Percentiles rank a stretch among this genome's conserved stretches.
phyloP scores from a whole-genome alignment of 768 basidiomycete genomes.

The Kwoniella dejecticola region DNA sequence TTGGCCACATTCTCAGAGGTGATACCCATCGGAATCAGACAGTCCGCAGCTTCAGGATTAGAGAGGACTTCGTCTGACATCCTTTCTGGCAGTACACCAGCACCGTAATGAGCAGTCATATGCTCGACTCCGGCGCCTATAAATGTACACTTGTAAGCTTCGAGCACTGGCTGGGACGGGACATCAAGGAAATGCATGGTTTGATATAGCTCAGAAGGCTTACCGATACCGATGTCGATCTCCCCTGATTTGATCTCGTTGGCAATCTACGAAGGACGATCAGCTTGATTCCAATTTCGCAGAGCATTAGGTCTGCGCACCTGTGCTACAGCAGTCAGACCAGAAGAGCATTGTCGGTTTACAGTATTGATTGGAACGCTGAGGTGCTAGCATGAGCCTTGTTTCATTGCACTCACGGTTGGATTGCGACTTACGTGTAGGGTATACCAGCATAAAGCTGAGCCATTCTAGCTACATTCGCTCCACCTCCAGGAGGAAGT shows the following conservation, averaged over 20 bases:
- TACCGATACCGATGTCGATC: constrained; percentile 81
- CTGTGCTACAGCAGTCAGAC: constrained; percentile 85
- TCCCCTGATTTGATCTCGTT: constrained; percentile 82
- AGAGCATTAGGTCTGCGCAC: constrained; percentile 13
- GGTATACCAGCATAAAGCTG: constrained; percentile 88
- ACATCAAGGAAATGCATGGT: too few species aligned
- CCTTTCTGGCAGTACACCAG: constrained; percentile 57
- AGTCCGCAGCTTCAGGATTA: constrained; percentile 62
- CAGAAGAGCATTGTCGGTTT: constrained; percentile 91
- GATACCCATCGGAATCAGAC: constrained; percentile 70
- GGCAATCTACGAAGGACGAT: constrained; percentile 61
- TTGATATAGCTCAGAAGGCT: not conserved
- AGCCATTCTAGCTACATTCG: constrained; percentile 73
- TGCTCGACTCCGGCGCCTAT: constrained; percentile 58
- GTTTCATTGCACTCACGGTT: too few species aligned
- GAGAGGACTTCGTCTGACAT: constrained; percentile 64
- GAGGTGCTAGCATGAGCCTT: too few species aligned
- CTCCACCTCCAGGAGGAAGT: constrained; percentile 56
- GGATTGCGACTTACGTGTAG: constrained; percentile 59
- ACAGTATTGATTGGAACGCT: constrained; percentile 82
- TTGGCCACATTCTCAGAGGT: constrained; percentile 60
- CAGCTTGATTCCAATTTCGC: not conserved
- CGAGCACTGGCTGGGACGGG: too few species aligned
- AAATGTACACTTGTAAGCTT: too few species aligned
- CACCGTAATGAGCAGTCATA: constrained; percentile 58